Base-by-base conservation (phyloP, 192 early-diverging fungal genomes). In the Coemansia sp. region DNA sequence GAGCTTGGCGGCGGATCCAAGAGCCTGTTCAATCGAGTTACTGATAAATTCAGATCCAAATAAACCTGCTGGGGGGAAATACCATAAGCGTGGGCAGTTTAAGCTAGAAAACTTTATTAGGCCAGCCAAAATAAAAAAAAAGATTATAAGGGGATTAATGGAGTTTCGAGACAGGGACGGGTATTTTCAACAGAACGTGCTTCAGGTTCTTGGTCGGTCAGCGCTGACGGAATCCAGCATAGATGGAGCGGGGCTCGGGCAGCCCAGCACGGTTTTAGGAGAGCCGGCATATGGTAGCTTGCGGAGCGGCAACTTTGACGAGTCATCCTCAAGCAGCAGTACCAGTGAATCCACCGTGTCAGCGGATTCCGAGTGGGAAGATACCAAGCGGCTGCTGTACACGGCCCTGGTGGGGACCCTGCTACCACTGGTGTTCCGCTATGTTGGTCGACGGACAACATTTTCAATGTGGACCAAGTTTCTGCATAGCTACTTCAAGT, bases 161-260 rank as follows among this genome's bases (percentile, higher is more conserved):
- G 74, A 70, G 28, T 78, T 67, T 43, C 68, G 74, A 44, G 74
- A 78, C 39, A 36, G 49, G 15, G 57, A 63, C 44, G 74, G 74
- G 36, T 78, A 78, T 41, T 63, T 78, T 11, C 68, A 64, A 21
- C 63, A 67, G 12, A 68, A 78, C 28, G 74, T 78, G 56, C 41
- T 67, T 18, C 41, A 51, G 20, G 68, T 78, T 16, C 74, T 78
- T 0, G 74, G 74, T 1, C 74, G 74, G 36, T 46, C 72, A 19
- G 8, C 46, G 26, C 46, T 48, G 46, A 48, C 46, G 23, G 46
- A 15, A 39, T 61, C 8, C 26, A 52, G 38, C 16, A 33, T 28
- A 49, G 39, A 35, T 7, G 6, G 10, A 54, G 59, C 36, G 37
- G 40, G 20, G 26, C n/a, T 26, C 30, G 20, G 3, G 0, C 3